Base-by-base conservation (phyloP, 441 rosid genomes). In the Gossypium trilobum region DNA sequence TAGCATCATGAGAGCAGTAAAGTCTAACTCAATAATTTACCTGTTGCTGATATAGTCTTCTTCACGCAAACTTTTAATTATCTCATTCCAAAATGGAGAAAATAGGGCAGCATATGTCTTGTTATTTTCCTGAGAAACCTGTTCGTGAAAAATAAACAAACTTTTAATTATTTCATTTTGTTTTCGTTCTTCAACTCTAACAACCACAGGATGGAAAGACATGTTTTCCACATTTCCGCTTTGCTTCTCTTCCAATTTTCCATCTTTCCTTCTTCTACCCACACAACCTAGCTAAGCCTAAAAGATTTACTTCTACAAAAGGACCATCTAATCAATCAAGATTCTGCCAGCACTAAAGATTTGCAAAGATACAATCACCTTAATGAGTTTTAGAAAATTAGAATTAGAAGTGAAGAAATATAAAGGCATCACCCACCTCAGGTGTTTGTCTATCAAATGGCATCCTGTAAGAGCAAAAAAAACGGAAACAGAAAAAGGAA, bases 81-180 rank as follows among this genome's bases (percentile, higher is more conserved):
- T 95, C 81, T 95, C 99, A 82, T 95, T 95, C 99, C 99, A 95
- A 80, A 95, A 95, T 5, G 99, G 99, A 81, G 97, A 85, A 89
- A 95, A 95, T 80, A 89, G 74, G 36, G 95, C 90, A n/a, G 98
- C 99, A 85, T 85, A 74, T 46, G 86, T 84, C 82, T 90, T 95
- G 87, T 86, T 91, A 77, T 68, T 78, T 75, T 85, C 88, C 73
- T 85, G 91, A 75, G 87, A 77, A 81, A 71, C 97, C 98, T 95
- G 86, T 75, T 77, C 23, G 72, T 74, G 74, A 75, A 63, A 65
- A 54, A 55, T 13, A 73, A 36, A 77, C 44, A 17, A 67, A 22
- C 17, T 39, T 39, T 39, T 9, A 39, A 39, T 39, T 9, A 25
- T 57, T 13, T 57, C 62, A 57, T 23, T 57, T 57, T 13, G 17